Conservation (phyloP, 106 monocot species). For the Dendrobium officinale region DNA sequence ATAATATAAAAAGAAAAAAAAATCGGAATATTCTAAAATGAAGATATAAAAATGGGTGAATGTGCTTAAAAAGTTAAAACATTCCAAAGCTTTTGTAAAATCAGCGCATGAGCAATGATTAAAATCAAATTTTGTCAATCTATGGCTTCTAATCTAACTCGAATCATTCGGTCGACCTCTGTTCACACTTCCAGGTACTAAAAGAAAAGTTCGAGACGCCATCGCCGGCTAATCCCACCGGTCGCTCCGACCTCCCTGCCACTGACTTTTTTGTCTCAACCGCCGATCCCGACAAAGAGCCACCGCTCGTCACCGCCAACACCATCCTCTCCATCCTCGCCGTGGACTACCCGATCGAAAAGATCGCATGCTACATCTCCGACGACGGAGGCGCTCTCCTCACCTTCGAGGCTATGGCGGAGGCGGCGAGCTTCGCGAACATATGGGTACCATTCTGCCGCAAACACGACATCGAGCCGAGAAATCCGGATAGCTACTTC, state of each 20-base stretch:
- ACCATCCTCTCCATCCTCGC: constrained; percentile 64
- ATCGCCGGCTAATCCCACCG: constrained; percentile 24
- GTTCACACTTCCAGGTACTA: constrained; percentile 1
- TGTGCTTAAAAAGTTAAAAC: too few species aligned
- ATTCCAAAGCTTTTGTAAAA: too few species aligned
- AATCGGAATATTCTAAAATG: too few species aligned
- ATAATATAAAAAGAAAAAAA: too few species aligned
- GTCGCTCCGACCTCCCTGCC: constrained; percentile 16
- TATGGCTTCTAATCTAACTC: too few species aligned
- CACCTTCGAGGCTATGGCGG: constrained; percentile 31
- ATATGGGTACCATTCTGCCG: constrained; percentile 70
- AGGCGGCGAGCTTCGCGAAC: constrained; percentile 55
- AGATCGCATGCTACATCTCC: constrained; percentile 44
- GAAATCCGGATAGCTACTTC: constrained; percentile 62
- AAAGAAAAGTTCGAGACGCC: constrained; percentile 29
- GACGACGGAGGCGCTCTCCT: constrained; percentile 27
- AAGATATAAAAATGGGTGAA: too few species aligned
- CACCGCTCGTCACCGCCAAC: constrained; percentile 63
- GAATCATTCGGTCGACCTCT: not conserved
- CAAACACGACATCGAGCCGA: constrained; percentile 61
- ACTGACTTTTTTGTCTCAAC: constrained; percentile 20
- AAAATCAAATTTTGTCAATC: too few species aligned
- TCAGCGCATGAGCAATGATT: too few species aligned
- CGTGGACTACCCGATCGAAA: constrained; percentile 61
- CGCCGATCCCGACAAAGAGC: constrained; percentile 46